Conservation (phyloP, 2,329 filamentous ascomycete species). For the Macroventuria anomochaeta region DNA sequence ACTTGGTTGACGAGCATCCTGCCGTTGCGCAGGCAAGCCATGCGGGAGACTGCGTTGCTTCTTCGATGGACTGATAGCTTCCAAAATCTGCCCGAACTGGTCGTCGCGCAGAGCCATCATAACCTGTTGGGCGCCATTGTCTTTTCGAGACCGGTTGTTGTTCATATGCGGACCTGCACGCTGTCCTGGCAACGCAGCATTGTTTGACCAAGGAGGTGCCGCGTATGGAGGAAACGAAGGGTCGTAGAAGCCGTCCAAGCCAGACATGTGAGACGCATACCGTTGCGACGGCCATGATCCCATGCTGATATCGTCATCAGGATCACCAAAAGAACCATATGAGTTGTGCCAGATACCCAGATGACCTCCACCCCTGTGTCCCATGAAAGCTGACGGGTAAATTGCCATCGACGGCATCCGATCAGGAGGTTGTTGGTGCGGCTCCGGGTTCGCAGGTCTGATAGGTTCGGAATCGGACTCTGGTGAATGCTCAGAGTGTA, state of each 20-base stretch:
- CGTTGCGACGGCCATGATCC: slow-evolving; percentile 24
- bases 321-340: slow-evolving; percentile 16
- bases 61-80: slow-evolving; percentile 36
- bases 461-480: slow-evolving; percentile 13
- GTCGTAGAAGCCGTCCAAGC: neutral
- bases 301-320: slow-evolving; percentile 28
- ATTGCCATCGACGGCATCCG: slow-evolving; percentile 24
- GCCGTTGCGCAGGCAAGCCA: neutral
- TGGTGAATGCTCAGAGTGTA: slow-evolving; percentile 22
- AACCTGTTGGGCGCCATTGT: slow-evolving; percentile 16
- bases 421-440: slow-evolving; percentile 23
- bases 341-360: slow-evolving; percentile 25
- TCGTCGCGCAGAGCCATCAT: slow-evolving; percentile 36
- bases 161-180: neutral
- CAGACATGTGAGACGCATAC: slow-evolving; percentile 2
- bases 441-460: slow-evolving; percentile 24
- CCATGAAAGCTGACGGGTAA: slow-evolving; percentile 10
- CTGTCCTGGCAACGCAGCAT: neutral
- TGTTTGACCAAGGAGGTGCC: slow-evolving; percentile 19
- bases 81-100: slow-evolving; percentile 37
- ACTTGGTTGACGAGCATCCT: slow-evolving; percentile 7
- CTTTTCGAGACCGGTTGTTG: slow-evolving; percentile 17
- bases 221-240: slow-evolving; percentile 3
- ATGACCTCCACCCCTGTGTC: slow-evolving; percentile 5
- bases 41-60: slow-evolving; percentile 65